Evolutionary conservation across 2,329 filamentous ascomycete species (phyloP), one percentile per base, ranked within the genome.

Genomic region (Neospermospora avenae): DNA sequence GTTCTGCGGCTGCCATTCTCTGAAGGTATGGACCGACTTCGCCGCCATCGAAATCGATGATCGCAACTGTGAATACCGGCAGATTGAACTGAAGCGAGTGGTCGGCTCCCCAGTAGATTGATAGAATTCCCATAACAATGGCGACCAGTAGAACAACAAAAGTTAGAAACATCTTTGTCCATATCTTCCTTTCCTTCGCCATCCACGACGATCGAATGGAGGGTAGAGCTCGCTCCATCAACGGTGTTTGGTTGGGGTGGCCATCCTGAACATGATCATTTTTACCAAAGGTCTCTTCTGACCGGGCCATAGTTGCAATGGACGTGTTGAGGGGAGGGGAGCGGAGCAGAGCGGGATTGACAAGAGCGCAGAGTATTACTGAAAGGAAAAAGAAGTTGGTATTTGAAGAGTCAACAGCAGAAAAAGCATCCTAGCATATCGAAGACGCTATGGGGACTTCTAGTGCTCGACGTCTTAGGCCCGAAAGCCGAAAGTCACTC

Each of bases 1-100:
- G 58, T 25, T 37, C 57, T 10, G 37, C 39, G 14, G 46, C 56
- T 14, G 46, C 59, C 57, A 65, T 63, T 14, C 58, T 49, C n/a
- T 63, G 61, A 2, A 65, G 20, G 52, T 60, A 63, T 35, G 41
- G 48, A 3, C 61, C 64, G 7, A 66, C 59, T 37, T 62, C 63
- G 4, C 57, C 61, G 22, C 58, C 51, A 35, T 66, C 64, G 41
- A 66, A 66, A 55, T 66, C 61, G 25, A 66, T 63, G 3, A 66
- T 56, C 2, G 64, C 58, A 13, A 65, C 55, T 2, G 63, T 65
- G 14, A 65, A 63, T 3, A 63, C 58, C 3, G 58, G 60, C 16
- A 66, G 22, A 16, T 63, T 66, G 42, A 57, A 62, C 18, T 61
- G 58, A 1, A 66, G 34, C 2, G 55, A 59, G 37, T 65, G 58